Evolutionary conservation across 2,329 filamentous ascomycete species (phyloP).

Genomic region (Cladosporium sp.): DNA sequence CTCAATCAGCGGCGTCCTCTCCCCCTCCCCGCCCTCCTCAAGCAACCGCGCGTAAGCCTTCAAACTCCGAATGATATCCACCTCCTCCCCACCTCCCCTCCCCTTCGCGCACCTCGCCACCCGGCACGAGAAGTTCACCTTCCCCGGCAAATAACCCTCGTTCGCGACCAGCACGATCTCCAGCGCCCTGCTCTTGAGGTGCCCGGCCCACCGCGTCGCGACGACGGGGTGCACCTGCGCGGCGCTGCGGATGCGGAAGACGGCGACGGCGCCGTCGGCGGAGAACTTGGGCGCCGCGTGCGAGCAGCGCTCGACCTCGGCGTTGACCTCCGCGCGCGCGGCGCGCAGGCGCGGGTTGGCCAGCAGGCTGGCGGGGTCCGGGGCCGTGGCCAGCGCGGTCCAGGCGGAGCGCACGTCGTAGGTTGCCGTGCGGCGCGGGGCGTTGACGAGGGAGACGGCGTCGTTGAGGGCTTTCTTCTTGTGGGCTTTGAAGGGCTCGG

Average conservation of each 20-base stretch:
- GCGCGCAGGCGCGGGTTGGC: slow-evolving; percentile 44
- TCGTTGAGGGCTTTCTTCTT: slow-evolving; percentile 58
- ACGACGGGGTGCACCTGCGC: slow-evolving; percentile 63
- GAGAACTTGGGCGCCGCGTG: slow-evolving; percentile 60
- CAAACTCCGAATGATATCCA: slow-evolving; percentile 58
- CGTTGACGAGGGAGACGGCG: slow-evolving; percentile 59
- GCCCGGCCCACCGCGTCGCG: slow-evolving; percentile 59
- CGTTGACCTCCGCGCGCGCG: slow-evolving; percentile 54
- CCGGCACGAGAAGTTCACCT: slow-evolving; percentile 63
- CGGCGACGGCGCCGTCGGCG: slow-evolving; percentile 54
- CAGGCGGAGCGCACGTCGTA: slow-evolving; percentile 58
- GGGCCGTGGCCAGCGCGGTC: slow-evolving; percentile 49
- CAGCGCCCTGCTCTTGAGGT: slow-evolving; percentile 52
- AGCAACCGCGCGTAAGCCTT: slow-evolving; percentile 42
- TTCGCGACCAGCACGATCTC: slow-evolving; percentile 63
- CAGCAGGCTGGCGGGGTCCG: slow-evolving; percentile 47
- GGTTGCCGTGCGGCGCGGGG: slow-evolving; percentile 55
- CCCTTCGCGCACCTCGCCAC: slow-evolving; percentile 51
- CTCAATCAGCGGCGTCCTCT: slow-evolving; percentile 32
- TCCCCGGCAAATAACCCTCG: slow-evolving; percentile 55
- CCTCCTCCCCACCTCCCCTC: slow-evolving; percentile 42
- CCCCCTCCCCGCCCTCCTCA: slow-evolving; percentile 30
- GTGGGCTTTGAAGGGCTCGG: slow-evolving; percentile 51
- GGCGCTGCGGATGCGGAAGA: slow-evolving; percentile 54
- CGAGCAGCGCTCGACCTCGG: slow-evolving; percentile 55